A percentile compares a stretch with the other conserved stretches of the same genome.
These are phyloP conservation scores for Pichia sp. DNA, from an alignment of 1,139 yeast genomes.

Conservation along the genomic window DNA sequence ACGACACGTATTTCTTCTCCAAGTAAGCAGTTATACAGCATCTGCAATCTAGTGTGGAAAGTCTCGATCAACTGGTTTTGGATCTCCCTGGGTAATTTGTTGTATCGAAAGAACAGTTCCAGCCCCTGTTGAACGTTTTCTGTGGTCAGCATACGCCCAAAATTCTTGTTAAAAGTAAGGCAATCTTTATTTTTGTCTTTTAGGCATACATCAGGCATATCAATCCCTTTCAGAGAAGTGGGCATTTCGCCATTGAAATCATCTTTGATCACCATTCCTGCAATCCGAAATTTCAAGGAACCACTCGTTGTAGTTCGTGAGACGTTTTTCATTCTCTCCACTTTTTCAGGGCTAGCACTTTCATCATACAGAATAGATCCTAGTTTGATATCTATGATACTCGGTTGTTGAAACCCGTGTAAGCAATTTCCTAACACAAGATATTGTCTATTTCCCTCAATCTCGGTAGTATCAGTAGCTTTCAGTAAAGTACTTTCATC, in stretches of 20 bases:
- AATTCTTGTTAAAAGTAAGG: constrained; percentile 53
- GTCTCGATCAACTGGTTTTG: constrained; percentile 31
- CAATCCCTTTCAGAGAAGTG: constrained; percentile 14
- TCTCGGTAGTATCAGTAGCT: constrained; percentile 10
- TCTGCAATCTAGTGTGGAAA: constrained; percentile 51
- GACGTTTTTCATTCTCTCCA: constrained; percentile 52
- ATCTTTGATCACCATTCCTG: constrained; percentile 70
- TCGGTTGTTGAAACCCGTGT: constrained; percentile 56
- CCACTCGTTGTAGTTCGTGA: constrained; percentile 76
- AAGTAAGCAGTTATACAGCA: constrained; percentile 56
- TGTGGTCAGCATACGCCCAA: constrained; percentile 54
- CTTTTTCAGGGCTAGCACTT: constrained; percentile 51
- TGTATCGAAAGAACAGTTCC: constrained; percentile 41
- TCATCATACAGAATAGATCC: constrained; percentile 69
- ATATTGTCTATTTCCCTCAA: constrained; percentile 26
- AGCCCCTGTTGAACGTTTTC: constrained; percentile 44
- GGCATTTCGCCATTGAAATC: constrained; percentile 13
- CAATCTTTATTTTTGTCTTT: constrained; percentile 29
- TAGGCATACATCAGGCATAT: constrained; percentile 18
- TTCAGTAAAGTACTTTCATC: constrained; percentile 6
- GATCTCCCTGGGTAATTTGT: constrained; percentile 26
- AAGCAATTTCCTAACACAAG: constrained; percentile 73
- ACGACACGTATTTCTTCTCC: constrained; percentile 59
- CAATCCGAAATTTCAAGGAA: constrained; percentile 60
- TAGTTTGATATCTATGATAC: constrained; percentile 74